These are phyloP conservation scores for Kokia cookei DNA, from an alignment of 441 rosid species.

Conservation along the genomic window DNA sequence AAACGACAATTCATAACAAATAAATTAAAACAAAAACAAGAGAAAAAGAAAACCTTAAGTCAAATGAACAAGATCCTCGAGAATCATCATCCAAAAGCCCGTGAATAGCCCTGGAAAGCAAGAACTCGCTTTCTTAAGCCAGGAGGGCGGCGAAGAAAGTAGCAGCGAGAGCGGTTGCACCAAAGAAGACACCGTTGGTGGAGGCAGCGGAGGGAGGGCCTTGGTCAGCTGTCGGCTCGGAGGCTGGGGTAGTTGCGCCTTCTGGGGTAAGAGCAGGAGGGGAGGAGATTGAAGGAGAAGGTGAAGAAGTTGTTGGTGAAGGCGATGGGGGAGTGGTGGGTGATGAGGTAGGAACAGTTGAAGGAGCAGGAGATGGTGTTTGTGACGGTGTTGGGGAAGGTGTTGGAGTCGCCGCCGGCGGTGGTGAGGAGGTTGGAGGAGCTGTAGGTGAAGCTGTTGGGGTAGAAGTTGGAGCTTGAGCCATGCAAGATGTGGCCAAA, in stretches of 20 bases:
- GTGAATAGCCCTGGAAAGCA: background rate
- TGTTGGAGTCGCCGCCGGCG: slow-evolving; percentile 24
- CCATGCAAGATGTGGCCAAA: slow-evolving; percentile 55
- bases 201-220: slow-evolving; percentile 21
- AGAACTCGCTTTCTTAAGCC: slow-evolving; percentile 33
- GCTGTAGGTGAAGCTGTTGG: slow-evolving; percentile 36
- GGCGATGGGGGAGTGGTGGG: slow-evolving; percentile 27
- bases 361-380: slow-evolving; percentile 20
- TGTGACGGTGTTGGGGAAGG: slow-evolving; percentile 25
- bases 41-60: background rate
- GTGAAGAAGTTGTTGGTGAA: slow-evolving; percentile 3
- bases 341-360: slow-evolving; percentile 23
- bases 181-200: slow-evolving; percentile 38
- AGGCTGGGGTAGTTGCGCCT: slow-evolving; percentile 11
- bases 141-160: slow-evolving; percentile 46
- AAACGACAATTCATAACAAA: slow-evolving; percentile 15
- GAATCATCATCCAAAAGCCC: slow-evolving; percentile 4
- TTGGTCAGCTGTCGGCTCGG: slow-evolving; percentile 17
- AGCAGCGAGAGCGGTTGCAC: slow-evolving; percentile 55
- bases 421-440: slow-evolving; percentile 16
- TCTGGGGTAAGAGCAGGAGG: slow-evolving; percentile 31
- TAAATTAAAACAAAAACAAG: slow-evolving; percentile 6
- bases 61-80: slow-evolving; percentile 12
- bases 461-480: slow-evolving; percentile 59
- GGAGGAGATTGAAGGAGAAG: slow-evolving; percentile 15